A percentile compares a stretch with the other conserved stretches of the same genome.
Conservation (phyloP, 179 eudicot species). For the Camellia oleifera region DNA sequence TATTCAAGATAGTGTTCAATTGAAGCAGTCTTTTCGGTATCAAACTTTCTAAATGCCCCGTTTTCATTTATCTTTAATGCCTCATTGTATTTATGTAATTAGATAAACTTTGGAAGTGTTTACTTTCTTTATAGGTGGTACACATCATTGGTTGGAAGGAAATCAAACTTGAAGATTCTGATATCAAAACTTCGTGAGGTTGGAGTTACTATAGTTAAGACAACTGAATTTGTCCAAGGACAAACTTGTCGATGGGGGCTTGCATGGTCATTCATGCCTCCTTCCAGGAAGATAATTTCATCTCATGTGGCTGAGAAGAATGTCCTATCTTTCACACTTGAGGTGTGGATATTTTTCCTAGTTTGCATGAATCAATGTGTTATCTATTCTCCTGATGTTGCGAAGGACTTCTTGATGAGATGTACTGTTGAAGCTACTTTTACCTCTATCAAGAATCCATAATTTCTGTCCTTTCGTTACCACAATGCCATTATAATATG, state of each 20-base stretch:
- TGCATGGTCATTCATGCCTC: slow-evolving; percentile 89
- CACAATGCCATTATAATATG: slow-evolving; percentile 1
- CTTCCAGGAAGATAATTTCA: slow-evolving; percentile 42
- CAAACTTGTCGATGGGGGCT: slow-evolving; percentile 95
- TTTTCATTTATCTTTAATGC: slow-evolving; percentile 4
- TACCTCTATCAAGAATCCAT: not conserved
- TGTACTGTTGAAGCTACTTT: slow-evolving; percentile 2
- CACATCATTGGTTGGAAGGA: slow-evolving; percentile 93
- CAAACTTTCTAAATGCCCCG: slow-evolving; percentile 2
- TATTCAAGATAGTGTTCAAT: slow-evolving; percentile 67
- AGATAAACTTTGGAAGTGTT: not conserved
- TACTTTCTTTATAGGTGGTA: slow-evolving; percentile 67
- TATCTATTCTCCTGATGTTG: not conserved
- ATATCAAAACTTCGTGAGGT: slow-evolving; percentile 66
- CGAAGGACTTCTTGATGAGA: not conserved
- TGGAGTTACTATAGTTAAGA: slow-evolving; percentile 86
- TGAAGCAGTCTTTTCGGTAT: slow-evolving; percentile 76
- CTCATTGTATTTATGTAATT: not conserved
- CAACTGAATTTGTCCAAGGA: slow-evolving; percentile 98
- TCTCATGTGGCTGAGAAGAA: slow-evolving; percentile 37
- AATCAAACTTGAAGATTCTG: slow-evolving; percentile 67
- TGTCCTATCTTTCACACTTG: slow-evolving; percentile 69
- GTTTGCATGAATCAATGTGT: slow-evolving; percentile 4
- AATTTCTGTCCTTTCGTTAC: not conserved
- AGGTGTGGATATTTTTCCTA: slow-evolving; percentile 41